Conservation (phyloP, 2,329 filamentous ascomycete species). For the Pseudodiploospora longispora region DNA sequence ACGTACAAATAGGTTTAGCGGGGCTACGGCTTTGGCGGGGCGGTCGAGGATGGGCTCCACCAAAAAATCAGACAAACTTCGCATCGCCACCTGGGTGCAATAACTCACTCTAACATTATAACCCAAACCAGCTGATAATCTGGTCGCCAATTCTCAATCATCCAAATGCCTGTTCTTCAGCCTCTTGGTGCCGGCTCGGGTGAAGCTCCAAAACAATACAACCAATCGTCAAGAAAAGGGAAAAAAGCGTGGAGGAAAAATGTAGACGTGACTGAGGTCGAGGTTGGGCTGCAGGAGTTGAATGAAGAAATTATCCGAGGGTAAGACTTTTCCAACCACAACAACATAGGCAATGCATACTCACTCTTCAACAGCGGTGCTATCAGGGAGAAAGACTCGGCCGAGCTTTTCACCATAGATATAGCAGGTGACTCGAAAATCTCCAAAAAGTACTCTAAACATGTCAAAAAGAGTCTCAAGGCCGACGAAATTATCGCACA, state of each 20-base stretch:
- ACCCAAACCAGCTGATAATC: too few species aligned
- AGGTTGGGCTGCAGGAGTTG: slow-evolving; percentile 72
- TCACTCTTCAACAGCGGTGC: slow-evolving; percentile 56
- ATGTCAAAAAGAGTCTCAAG: slow-evolving; percentile 70
- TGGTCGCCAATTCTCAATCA: slow-evolving; percentile 1
- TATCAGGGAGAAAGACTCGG: slow-evolving; percentile 71
- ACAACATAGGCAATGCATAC: not conserved
- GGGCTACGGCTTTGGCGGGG: too few species aligned
- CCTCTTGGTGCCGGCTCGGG: slow-evolving; percentile 36
- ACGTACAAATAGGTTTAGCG: not conserved
- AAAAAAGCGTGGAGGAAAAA: slow-evolving; percentile 99
- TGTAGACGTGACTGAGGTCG: slow-evolving; percentile 82
- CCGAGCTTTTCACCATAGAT: slow-evolving; percentile 81
- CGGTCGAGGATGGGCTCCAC: slow-evolving; percentile 1
- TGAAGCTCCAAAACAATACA: slow-evolving; percentile 68
- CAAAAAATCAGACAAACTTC: slow-evolving; percentile 9
- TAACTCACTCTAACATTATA: too few species aligned
- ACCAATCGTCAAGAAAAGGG: slow-evolving; percentile 87
- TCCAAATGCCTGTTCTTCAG: slow-evolving; percentile 46
- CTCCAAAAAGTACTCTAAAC: slow-evolving; percentile 54
- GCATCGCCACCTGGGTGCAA: too few species aligned
- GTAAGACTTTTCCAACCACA: slow-evolving; percentile 35
- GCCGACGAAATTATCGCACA: slow-evolving; percentile 85
- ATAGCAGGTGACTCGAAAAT: slow-evolving; percentile 61
- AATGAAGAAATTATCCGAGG: slow-evolving; percentile 88